Percentiles rank a stretch among this genome's conserved stretches.
phyloP scores from a whole-genome alignment of 163 green algal genomes.

The Scenedesmus sp. region DNA sequence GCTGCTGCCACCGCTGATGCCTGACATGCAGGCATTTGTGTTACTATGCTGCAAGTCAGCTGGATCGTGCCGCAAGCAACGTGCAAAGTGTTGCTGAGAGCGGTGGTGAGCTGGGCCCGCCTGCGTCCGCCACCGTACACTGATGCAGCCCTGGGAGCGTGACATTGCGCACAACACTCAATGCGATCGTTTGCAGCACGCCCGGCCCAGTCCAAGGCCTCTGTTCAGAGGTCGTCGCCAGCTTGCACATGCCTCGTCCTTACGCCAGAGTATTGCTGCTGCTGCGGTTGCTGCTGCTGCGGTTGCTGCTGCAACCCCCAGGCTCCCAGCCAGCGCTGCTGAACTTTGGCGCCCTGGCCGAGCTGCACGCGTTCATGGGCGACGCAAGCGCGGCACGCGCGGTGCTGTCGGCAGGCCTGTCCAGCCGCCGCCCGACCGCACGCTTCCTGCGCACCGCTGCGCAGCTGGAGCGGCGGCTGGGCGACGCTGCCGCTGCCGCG shows the following conservation, averaged over 20 bases:
- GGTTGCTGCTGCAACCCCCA: background rate
- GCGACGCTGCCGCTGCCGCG: conserved; percentile 63
- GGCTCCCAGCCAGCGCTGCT: conserved; percentile 59
- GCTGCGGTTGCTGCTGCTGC: background rate
- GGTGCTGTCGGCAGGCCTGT: conserved; percentile 54
- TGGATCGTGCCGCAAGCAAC: no score
- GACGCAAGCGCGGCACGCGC: conserved; percentile 58
- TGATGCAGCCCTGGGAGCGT: no score
- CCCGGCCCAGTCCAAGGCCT: no score
- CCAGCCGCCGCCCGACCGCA: conserved; percentile 13
- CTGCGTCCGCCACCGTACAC: no score
- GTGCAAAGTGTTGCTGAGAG: no score
- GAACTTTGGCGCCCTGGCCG: conserved; percentile 74
- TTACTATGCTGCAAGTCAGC: background rate
- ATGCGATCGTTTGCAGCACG: no score
- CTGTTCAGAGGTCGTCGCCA: no score
- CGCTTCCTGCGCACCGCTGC: conserved; percentile 80
- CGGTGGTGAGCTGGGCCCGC: no score
- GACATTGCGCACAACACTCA: no score
- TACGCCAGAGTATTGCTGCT: background rate
- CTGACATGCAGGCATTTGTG: background rate
- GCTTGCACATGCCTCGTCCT: background rate
- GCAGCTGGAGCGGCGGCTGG: conserved; percentile 80
- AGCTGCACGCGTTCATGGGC: conserved; percentile 72
- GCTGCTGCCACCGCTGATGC: background rate